Evolutionary conservation across 2,329 filamentous ascomycete species (phyloP).

Genomic region (Penicillium sp.): DNA sequence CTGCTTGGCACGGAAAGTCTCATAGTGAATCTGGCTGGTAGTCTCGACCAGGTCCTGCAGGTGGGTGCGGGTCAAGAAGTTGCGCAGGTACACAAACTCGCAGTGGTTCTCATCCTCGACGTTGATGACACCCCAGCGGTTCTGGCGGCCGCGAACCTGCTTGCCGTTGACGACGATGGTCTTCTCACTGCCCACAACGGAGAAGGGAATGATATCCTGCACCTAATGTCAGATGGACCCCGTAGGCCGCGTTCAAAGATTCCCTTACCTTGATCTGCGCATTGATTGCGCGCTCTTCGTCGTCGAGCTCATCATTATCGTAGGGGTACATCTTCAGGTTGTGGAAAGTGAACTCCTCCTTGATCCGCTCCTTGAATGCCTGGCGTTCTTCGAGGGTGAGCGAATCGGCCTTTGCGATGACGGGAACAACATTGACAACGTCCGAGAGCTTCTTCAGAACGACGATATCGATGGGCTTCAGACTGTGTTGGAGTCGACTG

Average conservation of each 20-base stretch:
- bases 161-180: constrained; percentile 96
- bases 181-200: constrained; percentile 96
- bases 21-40: constrained; percentile 99
- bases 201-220: constrained; percentile 90
- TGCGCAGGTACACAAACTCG: constrained; percentile 96
- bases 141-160: constrained; percentile 95
- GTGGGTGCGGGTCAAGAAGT: constrained; percentile 97
- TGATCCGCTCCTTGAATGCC: constrained; percentile 98
- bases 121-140: constrained; percentile 99
- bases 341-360: constrained; percentile 99
- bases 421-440: constrained; percentile 97
- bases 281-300: constrained; percentile 91
- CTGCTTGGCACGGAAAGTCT: constrained; percentile 99
- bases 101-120: constrained; percentile 99
- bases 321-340: constrained; percentile 99
- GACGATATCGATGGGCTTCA: constrained; percentile 99
- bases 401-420: constrained; percentile 97
- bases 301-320: constrained; percentile 97
- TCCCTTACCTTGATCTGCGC: constrained; percentile 81
- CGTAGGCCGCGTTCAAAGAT: neutral
- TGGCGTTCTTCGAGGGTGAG: constrained; percentile 91
- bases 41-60: constrained; percentile 98
- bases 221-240: constrained; percentile 33
- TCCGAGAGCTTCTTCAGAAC: constrained; percentile 99
- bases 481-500: constrained; percentile 33